Base-by-base conservation (phyloP, 2,329 filamentous ascomycete species). In the Rutstroemia sp. region DNA sequence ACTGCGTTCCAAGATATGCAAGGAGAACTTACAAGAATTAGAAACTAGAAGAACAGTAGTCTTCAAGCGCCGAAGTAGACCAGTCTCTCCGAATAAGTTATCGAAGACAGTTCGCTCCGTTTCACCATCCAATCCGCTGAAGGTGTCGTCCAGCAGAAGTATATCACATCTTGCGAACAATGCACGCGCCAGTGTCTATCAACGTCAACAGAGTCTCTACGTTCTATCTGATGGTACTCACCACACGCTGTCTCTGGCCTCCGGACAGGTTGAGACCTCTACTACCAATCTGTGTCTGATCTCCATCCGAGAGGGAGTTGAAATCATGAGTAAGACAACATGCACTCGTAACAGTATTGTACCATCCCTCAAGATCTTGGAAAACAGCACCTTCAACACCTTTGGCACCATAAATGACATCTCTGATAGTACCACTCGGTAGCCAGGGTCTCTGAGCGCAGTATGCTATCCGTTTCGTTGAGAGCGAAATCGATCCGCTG, bases 111-210 rank as follows among this genome's bases (percentile, higher is more conserved):
- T 60, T 6, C 70, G 62, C 10, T 74, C 69, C 0, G 78, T 81
- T 4, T 71, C 65, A 1, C 69, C 68, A 56, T 78, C 77, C 2
- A 79, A 67, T 0, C 71, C 73, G 48, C 75, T 75, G 38, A 79
- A 72, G 0, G 71, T 64, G 51, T 80, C 76, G 55, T 80, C 77
- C 0, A 80, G 62, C 3, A 80, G 34, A 1, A 76, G 17, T 0
- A 78, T 64, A 1, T 70, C 62, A 6, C 63, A 67, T 8, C 68
- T 60, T 1, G 73, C 68, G 57, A 77, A 80, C 0, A 79, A 63
- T 1, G 76, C 76, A 16, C 78, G 69, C 3, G 78, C 77, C 1
- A 79, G 63, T 2, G 73, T 70, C 57, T 64, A 49, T 2, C 10
- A 9, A 57, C 49, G 37, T 42, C 21, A 41, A 17, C 2, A 30